These are phyloP conservation scores for Pyrenophora teres DNA, from an alignment of 2,329 filamentous ascomycete genomes.

Conservation along the genomic window DNA sequence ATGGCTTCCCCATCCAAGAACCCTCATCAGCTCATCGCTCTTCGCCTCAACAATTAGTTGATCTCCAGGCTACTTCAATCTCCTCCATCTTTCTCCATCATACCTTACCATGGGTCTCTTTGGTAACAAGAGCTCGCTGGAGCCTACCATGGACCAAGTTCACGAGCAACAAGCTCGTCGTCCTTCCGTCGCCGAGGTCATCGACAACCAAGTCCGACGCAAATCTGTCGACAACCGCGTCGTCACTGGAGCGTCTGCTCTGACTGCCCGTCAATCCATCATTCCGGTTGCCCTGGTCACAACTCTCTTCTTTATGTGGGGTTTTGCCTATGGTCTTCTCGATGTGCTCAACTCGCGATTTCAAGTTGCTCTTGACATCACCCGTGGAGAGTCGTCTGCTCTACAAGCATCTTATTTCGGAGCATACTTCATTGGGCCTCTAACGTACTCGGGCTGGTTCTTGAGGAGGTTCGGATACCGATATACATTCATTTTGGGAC, in stretches of 20 bases:
- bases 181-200: conserved; percentile 42
- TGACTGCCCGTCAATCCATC: conserved; percentile 54
- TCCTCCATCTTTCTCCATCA: not conserved
- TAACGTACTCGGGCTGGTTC: conserved; percentile 62
- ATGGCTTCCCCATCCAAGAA: conserved; percentile 10
- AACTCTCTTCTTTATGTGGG: conserved; percentile 60
- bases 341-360: conserved; percentile 54
- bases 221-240: conserved; percentile 43
- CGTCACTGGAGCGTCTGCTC: conserved; percentile 45
- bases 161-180: conserved; percentile 45
- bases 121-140: conserved; percentile 31
- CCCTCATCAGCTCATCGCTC: conserved; percentile 27
- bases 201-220: conserved; percentile 38
- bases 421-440: conserved; percentile 59
- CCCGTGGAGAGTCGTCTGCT: conserved; percentile 62
- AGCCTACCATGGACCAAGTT: conserved; percentile 44
- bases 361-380: conserved; percentile 49
- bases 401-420: conserved; percentile 69
- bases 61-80: conserved; percentile 1
- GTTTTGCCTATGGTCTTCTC: conserved; percentile 53
- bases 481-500: conserved; percentile 76
- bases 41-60: conserved; percentile 14
- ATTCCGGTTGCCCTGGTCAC: conserved; percentile 56
- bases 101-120: conserved; percentile 32
- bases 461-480: conserved; percentile 78